Evolutionary conservation across 352 stramenopile species (phyloP).

Genomic region (Globisporangium alternatum): DNA sequence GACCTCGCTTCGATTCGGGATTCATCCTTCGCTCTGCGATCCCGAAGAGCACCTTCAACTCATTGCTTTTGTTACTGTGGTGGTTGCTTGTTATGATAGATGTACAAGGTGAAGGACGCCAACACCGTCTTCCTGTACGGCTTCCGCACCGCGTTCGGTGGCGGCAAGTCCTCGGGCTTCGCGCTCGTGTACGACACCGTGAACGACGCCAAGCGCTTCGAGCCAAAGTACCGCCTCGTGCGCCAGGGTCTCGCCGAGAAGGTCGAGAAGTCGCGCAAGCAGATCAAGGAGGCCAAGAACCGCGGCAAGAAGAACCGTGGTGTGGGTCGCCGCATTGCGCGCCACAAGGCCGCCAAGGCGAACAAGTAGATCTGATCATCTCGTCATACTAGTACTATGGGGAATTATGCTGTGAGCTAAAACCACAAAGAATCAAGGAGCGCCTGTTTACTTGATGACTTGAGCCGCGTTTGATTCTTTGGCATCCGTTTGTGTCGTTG

Average conservation of each 20-base stretch:
- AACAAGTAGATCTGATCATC: slow-evolving; percentile 84
- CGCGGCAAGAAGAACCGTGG: slow-evolving; percentile 97
- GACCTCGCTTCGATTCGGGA: not conserved
- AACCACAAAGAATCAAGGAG: slow-evolving; percentile 16
- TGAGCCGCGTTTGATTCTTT: not conserved
- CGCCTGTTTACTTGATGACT: slow-evolving; percentile 7
- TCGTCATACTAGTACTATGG: slow-evolving; percentile 19
- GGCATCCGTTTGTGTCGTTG: not conserved
- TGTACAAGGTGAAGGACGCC: slow-evolving; percentile 96
- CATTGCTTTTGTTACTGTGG: not conserved
- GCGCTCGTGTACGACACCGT: slow-evolving; percentile 99
- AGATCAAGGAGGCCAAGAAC: slow-evolving; percentile 99
- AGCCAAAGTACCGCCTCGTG: slow-evolving; percentile 98
- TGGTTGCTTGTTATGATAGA: slow-evolving; percentile 33
- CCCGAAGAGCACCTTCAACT: not conserved
- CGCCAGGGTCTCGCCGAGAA: slow-evolving; percentile 90
- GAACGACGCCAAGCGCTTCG: slow-evolving; percentile 98
- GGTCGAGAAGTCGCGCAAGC: slow-evolving; percentile 97
- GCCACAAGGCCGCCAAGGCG: slow-evolving; percentile 99
- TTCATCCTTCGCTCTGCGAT: slow-evolving; percentile 1
- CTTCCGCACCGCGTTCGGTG: slow-evolving; percentile 97
- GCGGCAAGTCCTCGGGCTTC: slow-evolving; percentile 97
- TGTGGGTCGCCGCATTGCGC: slow-evolving; percentile 96
- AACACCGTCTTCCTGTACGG: slow-evolving; percentile 97
- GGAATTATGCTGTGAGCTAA: slow-evolving; percentile 27